phyloP scores from a whole-genome alignment of 1,139 yeast species.

The Suhomyces maxii region DNA sequence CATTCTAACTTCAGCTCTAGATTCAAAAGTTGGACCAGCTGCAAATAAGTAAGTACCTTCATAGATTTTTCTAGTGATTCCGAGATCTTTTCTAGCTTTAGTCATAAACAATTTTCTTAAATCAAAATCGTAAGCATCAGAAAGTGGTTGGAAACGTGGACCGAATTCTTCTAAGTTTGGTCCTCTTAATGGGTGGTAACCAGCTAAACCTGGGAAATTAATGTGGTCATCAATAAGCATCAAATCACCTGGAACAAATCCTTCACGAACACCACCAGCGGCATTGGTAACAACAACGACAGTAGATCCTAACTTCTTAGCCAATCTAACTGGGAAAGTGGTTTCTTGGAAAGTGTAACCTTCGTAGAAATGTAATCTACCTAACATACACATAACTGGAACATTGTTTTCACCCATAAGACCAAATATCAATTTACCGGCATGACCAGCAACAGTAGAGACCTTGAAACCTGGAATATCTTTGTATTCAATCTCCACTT shows the following conservation, averaged over 20 bases:
- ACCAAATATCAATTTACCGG: slow-evolving; percentile 81
- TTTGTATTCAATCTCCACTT: slow-evolving; percentile 57
- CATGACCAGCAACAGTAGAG: slow-evolving; percentile 90
- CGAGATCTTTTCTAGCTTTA: slow-evolving; percentile 51
- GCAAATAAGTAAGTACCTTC: slow-evolving; percentile 89
- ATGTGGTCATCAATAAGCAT: slow-evolving; percentile 90
- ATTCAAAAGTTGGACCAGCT: slow-evolving; percentile 93
- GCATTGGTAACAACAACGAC: slow-evolving; percentile 85
- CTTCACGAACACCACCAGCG: slow-evolving; percentile 81
- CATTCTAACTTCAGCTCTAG: slow-evolving; percentile 88
- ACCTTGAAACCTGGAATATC: slow-evolving; percentile 77
- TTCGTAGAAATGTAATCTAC: slow-evolving; percentile 88
- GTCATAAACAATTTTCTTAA: slow-evolving; percentile 60
- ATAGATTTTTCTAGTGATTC: slow-evolving; percentile 60
- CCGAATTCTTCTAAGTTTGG: slow-evolving; percentile 80
- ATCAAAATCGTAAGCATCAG: slow-evolving; percentile 83
- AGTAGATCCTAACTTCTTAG: slow-evolving; percentile 60
- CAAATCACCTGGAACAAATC: slow-evolving; percentile 77
- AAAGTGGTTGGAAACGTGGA: slow-evolving; percentile 82
- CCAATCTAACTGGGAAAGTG: slow-evolving; percentile 81
- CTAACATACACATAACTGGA: slow-evolving; percentile 92
- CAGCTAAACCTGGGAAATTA: slow-evolving; percentile 87
- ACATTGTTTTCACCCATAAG: slow-evolving; percentile 64
- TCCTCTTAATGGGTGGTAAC: slow-evolving; percentile 85
- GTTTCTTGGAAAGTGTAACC: slow-evolving; percentile 82